Percentiles rank a stretch among this genome's conserved stretches.
Conservation (phyloP, 2,329 filamentous ascomycete genomes). For the Dothideomycetidae sp. region DNA sequence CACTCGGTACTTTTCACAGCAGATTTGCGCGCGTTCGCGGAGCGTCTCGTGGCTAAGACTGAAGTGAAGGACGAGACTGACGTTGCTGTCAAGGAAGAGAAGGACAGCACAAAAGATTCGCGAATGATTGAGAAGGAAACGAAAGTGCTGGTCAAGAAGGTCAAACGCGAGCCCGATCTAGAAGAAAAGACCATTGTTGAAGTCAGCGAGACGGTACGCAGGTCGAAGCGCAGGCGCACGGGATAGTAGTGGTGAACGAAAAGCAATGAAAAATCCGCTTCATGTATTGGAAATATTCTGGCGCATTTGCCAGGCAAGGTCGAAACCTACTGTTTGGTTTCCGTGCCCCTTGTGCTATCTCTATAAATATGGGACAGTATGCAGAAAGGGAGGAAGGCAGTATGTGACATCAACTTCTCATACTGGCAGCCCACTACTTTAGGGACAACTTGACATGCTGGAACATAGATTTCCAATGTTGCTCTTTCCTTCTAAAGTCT, state of each 20-base stretch:
- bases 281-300: too few species aligned
- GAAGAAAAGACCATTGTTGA: constrained; percentile 26
- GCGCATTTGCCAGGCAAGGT: too few species aligned
- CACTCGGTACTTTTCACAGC: constrained; percentile 95
- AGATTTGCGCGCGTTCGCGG: constrained; percentile 72
- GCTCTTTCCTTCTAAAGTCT: too few species aligned
- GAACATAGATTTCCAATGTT: too few species aligned
- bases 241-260: constrained; percentile 11
- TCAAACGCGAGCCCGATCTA: constrained; percentile 29
- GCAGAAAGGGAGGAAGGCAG: too few species aligned
- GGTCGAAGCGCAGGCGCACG: constrained; percentile 24
- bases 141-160: constrained; percentile 23
- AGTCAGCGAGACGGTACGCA: constrained; percentile 23
- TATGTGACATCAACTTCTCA: too few species aligned
- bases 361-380: too few species aligned
- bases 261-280: too few species aligned
- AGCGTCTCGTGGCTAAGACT: constrained; percentile 39
- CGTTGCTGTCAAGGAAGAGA: constrained; percentile 13
- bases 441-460: too few species aligned
- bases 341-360: too few species aligned
- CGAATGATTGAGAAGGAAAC: constrained; percentile 22
- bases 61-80: constrained; percentile 35
- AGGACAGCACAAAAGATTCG: constrained; percentile 8
- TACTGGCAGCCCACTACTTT: too few species aligned
- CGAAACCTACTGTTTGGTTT: too few species aligned